These are phyloP conservation scores for Didymella keratinophila DNA, from an alignment of 2,329 filamentous ascomycete species.

Conservation along the genomic window DNA sequence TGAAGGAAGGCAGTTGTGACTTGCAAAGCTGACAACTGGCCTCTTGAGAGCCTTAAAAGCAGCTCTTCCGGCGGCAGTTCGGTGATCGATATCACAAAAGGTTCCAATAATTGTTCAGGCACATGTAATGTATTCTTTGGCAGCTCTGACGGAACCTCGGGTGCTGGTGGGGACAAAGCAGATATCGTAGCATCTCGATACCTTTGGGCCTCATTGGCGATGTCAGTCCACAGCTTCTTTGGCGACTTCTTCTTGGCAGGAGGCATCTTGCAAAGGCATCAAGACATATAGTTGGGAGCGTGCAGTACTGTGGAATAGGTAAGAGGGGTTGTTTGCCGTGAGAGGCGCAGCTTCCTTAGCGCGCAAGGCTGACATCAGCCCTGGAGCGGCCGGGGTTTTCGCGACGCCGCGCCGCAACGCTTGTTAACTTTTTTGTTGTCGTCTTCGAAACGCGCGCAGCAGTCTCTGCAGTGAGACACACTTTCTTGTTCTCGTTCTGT, in stretches of 20 bases:
- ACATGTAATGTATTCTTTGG: slow-evolving; percentile 33
- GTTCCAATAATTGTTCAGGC: slow-evolving; percentile 28
- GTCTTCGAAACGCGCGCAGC: slow-evolving; percentile 3
- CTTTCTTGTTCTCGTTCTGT: slow-evolving; percentile 14
- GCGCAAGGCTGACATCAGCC: slow-evolving; percentile 4
- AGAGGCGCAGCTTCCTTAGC: background rate
- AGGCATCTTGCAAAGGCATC: background rate
- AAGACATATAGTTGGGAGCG: background rate
- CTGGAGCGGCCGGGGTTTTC: slow-evolving; percentile 7
- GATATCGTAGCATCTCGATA: slow-evolving; percentile 38
- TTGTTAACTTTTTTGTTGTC: slow-evolving; percentile 18
- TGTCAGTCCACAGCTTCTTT: slow-evolving; percentile 33
- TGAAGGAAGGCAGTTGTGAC: slow-evolving; percentile 41
- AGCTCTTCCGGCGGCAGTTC: slow-evolving; percentile 32
- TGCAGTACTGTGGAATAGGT: background rate
- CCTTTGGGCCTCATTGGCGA: slow-evolving; percentile 38
- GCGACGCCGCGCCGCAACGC: slow-evolving; percentile 7
- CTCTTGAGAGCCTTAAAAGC: slow-evolving; percentile 24
- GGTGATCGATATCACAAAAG: slow-evolving; percentile 29
- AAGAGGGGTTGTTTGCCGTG: background rate
- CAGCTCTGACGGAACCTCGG: slow-evolving; percentile 30
- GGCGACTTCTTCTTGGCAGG: slow-evolving; percentile 10
- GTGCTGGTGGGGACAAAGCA: slow-evolving; percentile 26
- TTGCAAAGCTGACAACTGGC: slow-evolving; percentile 32
- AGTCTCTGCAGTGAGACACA: slow-evolving; percentile 19